Percentiles rank a stretch among this genome's conserved stretches.
phyloP scores from a whole-genome alignment of 257 asterid genomes.

The Solanum etuberosum region DNA sequence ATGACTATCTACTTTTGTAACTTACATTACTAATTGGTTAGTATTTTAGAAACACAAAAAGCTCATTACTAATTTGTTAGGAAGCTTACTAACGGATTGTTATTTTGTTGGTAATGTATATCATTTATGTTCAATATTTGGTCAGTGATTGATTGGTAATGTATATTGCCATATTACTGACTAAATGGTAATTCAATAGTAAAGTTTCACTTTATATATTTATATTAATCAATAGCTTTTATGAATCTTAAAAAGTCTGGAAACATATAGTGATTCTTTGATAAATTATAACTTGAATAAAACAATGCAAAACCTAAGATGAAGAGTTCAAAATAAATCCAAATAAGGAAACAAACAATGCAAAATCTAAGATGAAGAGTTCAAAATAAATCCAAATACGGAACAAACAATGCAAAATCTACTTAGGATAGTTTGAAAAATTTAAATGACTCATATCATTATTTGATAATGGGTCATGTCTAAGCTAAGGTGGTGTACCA shows the following conservation, averaged over 20 bases:
- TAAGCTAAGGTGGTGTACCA: background rate
- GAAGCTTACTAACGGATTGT: too few relatives aligned
- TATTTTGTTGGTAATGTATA: background rate
- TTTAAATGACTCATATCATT: background rate
- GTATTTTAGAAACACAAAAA: too few relatives aligned
- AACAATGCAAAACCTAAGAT: too few relatives aligned
- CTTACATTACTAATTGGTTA: too few relatives aligned
- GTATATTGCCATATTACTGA: too few relatives aligned
- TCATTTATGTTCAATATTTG: background rate
- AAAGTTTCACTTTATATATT: too few relatives aligned
- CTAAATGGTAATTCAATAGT: too few relatives aligned
- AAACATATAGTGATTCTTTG: background rate
- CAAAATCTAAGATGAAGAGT: background rate
- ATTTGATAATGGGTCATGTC: background rate
- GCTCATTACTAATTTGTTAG: too few relatives aligned
- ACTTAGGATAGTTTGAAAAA: background rate
- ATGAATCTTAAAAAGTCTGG: background rate
- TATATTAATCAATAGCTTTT: background rate
- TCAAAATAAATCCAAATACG: too few relatives aligned
- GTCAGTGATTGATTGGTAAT: background rate
- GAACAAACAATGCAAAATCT: background rate
- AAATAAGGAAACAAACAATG: background rate
- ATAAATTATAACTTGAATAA: too few relatives aligned
- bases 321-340: too few relatives aligned
- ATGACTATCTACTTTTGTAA: too few relatives aligned